These are phyloP conservation scores for Penicillium brasilianum DNA, from an alignment of 2,329 filamentous ascomycete species.

Conservation along the genomic window DNA sequence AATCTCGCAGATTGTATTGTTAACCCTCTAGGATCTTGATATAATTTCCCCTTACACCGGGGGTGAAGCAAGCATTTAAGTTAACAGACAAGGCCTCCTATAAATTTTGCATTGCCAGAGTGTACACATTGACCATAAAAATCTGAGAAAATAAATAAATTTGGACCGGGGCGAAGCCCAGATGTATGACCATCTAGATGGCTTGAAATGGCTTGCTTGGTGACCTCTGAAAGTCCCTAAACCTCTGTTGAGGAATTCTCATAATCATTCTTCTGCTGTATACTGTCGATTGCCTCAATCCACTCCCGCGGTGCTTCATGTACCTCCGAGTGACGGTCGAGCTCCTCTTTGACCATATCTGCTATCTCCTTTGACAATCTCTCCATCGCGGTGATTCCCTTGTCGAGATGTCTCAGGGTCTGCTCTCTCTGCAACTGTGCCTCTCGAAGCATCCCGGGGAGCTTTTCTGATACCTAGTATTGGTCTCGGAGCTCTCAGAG, in stretches of 20 bases:
- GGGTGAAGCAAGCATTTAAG: background rate
- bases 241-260: too few species aligned
- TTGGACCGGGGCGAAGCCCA: background rate
- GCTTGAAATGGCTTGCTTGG: background rate
- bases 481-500: background rate
- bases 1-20: too few species aligned
- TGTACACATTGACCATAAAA: background rate
- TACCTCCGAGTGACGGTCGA: background rate
- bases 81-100: background rate
- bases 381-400: background rate
- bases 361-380: background rate
- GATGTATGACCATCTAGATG: background rate
- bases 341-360: background rate
- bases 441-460: background rate
- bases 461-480: background rate
- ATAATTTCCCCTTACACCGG: too few species aligned
- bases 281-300: background rate
- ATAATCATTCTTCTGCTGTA: background rate
- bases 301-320: background rate
- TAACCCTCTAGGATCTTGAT: background rate
- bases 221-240: too few species aligned
- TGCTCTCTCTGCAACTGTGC: background rate
- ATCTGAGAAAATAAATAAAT: too few species aligned
- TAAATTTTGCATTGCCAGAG: background rate
- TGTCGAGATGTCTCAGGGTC: background rate